A percentile compares a stretch with the other conserved stretches of the same genome.
These are phyloP conservation scores for Pichia sp. DNA, from an alignment of 1,139 yeast genomes.

Conservation along the genomic window DNA sequence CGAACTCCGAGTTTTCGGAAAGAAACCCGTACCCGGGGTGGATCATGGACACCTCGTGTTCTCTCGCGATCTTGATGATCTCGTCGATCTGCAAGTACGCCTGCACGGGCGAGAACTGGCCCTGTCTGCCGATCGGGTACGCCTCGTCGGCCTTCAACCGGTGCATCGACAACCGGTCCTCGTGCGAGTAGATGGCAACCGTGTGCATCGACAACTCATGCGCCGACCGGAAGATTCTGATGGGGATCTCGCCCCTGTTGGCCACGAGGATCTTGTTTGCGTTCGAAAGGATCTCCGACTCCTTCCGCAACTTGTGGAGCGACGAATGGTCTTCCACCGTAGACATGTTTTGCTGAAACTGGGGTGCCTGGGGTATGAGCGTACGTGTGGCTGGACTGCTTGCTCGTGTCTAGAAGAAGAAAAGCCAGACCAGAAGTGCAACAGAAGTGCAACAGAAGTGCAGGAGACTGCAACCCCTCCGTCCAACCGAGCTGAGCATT, in stretches of 20 bases:
- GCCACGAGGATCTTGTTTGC: conserved; percentile 83
- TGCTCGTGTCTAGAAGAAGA: neutral
- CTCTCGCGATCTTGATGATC: conserved; percentile 83
- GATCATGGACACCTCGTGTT: conserved; percentile 88
- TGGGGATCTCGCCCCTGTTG: conserved; percentile 88
- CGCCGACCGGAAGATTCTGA: conserved; percentile 91
- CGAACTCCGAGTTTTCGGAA: conserved; percentile 92
- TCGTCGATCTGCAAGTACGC: conserved; percentile 96
- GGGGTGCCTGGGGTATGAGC: too few relatives aligned
- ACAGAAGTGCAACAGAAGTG: too few relatives aligned
- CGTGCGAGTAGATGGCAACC: conserved; percentile 95
- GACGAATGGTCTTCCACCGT: conserved; percentile 32
- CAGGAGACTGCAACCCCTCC: too few relatives aligned
- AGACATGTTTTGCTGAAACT: conserved; percentile 28
- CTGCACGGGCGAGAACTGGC: conserved; percentile 91
- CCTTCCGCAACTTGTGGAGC: conserved; percentile 46
- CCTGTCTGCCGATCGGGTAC: conserved; percentile 84
- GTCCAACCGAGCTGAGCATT: too few relatives aligned
- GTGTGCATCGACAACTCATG: conserved; percentile 98
- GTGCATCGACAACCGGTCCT: conserved; percentile 93
- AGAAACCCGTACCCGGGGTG: conserved; percentile 99
- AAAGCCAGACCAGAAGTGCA: too few relatives aligned
- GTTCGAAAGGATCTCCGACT: conserved; percentile 57
- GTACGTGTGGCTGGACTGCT: neutral
- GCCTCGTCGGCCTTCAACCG: conserved; percentile 90